These are phyloP conservation scores for Torrubiellomyces zombiae DNA, from an alignment of 2,329 filamentous ascomycete genomes.

Conservation along the genomic window DNA sequence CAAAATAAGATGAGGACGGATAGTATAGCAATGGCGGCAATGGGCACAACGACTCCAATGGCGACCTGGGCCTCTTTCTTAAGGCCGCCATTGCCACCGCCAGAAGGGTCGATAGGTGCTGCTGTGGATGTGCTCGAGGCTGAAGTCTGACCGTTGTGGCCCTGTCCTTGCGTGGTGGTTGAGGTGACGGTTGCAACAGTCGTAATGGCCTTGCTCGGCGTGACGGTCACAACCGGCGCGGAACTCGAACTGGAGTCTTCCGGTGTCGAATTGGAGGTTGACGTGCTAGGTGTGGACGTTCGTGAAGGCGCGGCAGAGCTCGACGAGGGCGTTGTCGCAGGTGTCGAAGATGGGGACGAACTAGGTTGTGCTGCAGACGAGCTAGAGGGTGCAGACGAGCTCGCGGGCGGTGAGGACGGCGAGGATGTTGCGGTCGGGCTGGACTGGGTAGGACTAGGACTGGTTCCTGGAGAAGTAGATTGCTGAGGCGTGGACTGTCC, in stretches of 20 bases:
- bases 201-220: conserved; percentile 6
- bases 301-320: conserved; percentile 1
- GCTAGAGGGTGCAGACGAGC: no score
- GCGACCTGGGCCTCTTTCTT: conserved; percentile 58
- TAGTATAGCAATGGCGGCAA: conserved; percentile 70
- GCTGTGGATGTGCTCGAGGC: conserved; percentile 11
- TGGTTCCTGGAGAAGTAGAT: no score
- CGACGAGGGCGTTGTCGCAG: conserved; percentile 2
- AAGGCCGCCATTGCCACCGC: conserved; percentile 27
- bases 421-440: no score
- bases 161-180: conserved; percentile 8
- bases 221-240: conserved; percentile 11
- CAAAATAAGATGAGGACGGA: conserved; percentile 63
- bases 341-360: conserved; percentile 2
- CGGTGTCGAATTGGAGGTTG: conserved; percentile 5
- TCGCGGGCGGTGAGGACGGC: conserved; percentile 3
- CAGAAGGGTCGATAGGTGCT: conserved; percentile 12
- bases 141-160: conserved; percentile 4
- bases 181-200: conserved; percentile 11
- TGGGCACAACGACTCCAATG: conserved; percentile 84
- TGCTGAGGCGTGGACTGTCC: no score
- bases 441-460: no score
- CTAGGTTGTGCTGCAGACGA: no score
- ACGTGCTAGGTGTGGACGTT: conserved; percentile 4
- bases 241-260: conserved; percentile 1